A percentile compares a stretch with the other conserved stretches of the same genome.
phyloP scores from a whole-genome alignment of 345 rosid genomes.

The Balakata baccata region DNA sequence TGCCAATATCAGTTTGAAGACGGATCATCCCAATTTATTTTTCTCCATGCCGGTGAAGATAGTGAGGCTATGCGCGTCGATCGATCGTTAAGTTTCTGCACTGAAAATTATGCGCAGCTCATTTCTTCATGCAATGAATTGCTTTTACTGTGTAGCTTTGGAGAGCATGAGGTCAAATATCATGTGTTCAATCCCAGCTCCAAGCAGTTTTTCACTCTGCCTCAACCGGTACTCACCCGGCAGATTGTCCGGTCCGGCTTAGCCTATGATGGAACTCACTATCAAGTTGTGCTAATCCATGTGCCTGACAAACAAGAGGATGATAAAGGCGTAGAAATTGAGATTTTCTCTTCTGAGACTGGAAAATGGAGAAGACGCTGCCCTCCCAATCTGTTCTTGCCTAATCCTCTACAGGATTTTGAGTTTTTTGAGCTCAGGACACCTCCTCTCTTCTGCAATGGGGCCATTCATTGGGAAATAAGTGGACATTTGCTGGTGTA shows the following conservation, averaged over 20 bases:
- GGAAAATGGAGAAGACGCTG: conserved; percentile 12
- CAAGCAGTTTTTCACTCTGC: conserved; percentile 4
- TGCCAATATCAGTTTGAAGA: conserved; percentile 8
- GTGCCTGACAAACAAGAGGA: not conserved
- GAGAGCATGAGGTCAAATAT: conserved; percentile 2
- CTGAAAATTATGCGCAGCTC: conserved; percentile 1
- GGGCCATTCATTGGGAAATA: conserved; percentile 24
- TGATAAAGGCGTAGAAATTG: not conserved
- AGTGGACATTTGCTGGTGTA: conserved; percentile 18
- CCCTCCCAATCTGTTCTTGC: conserved; percentile 2
- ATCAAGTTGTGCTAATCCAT: conserved; percentile 18
- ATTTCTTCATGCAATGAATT: conserved; percentile 15
- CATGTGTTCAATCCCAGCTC: conserved; percentile 16
- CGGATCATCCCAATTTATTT: conserved; percentile 17
- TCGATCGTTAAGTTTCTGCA: conserved; percentile 10
- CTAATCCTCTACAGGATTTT: not conserved
- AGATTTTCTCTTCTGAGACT: conserved; percentile 19
- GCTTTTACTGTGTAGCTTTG: conserved; percentile 10
- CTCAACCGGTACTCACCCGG: conserved; percentile 1
- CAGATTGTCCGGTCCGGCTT: conserved; percentile 13
- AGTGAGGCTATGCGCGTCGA: conserved; percentile 1
- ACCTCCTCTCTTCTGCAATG: conserved; percentile 13
- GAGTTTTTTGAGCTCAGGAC: conserved; percentile 5
- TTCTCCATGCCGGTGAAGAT: not conserved
- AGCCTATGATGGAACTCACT: conserved; percentile 11